A percentile compares a stretch with the other conserved stretches of the same genome.
These are phyloP conservation scores for Silene uniflora DNA, from an alignment of 148 eudicot species.

Conservation along the genomic window DNA sequence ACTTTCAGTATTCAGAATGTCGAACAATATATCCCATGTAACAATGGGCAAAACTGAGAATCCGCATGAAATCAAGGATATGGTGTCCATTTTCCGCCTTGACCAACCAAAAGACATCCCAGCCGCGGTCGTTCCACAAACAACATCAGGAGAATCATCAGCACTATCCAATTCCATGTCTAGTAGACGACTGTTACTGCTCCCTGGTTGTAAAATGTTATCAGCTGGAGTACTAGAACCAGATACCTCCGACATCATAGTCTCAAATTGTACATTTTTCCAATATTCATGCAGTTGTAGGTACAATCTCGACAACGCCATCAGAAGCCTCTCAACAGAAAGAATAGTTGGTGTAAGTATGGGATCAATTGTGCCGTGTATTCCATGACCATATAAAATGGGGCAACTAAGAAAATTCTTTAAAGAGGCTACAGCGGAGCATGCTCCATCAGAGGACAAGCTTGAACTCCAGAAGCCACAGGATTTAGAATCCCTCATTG, in stretches of 20 bases:
- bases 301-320: slow-evolving; percentile 48
- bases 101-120: slow-evolving; percentile 35
- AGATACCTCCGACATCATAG: slow-evolving; percentile 30
- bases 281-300: slow-evolving; percentile 38
- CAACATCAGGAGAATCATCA: slow-evolving; percentile 51
- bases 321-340: slow-evolving; percentile 59
- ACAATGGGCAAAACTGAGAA: slow-evolving; percentile 60
- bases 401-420: slow-evolving; percentile 61
- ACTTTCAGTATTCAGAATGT: slow-evolving; percentile 56
- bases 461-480: slow-evolving; percentile 42
- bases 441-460: slow-evolving; percentile 44
- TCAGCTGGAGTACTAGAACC: slow-evolving; percentile 33
- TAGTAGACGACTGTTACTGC: slow-evolving; percentile 42
- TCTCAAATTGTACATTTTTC: slow-evolving; percentile 35
- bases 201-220: slow-evolving; percentile 28
- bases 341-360: slow-evolving; percentile 37
- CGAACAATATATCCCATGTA: slow-evolving; percentile 80
- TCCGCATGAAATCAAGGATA: slow-evolving; percentile 57
- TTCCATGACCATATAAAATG: slow-evolving; percentile 38
- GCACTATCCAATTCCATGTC: slow-evolving; percentile 82
- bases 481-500: slow-evolving; percentile 31
- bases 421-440: slow-evolving; percentile 39
- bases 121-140: slow-evolving; percentile 35
- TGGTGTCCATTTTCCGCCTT: slow-evolving; percentile 50
- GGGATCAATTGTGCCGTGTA: slow-evolving; percentile 30